Evolutionary conservation across 371 early-diverging fungal species (phyloP).

Genomic region (Capniomyces stellatus): DNA sequence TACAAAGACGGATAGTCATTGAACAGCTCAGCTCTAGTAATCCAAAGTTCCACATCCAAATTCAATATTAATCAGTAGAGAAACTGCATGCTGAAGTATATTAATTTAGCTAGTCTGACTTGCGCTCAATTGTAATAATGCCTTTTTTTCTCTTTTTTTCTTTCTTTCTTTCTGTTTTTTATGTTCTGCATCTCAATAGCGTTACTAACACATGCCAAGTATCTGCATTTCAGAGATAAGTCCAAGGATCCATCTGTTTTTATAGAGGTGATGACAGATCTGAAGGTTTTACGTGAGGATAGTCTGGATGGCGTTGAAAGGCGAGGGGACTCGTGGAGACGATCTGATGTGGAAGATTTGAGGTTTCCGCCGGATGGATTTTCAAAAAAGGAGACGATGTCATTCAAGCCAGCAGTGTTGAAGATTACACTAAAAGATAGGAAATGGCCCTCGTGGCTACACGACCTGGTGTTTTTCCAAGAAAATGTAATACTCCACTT

Average conservation of each 20-base stretch:
- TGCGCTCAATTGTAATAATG: too few relatives aligned
- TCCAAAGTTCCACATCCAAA: too few relatives aligned
- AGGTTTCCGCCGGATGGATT: neutral
- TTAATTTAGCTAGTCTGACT: too few relatives aligned
- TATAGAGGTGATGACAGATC: conserved; percentile 5
- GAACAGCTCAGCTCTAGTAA: neutral
- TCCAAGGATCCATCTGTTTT: neutral
- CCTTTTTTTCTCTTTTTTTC: neutral
- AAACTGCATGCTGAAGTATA: too few relatives aligned
- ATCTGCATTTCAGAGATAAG: neutral
- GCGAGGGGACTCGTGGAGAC: conserved; percentile 11
- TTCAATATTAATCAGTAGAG: too few relatives aligned
- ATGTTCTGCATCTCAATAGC: conserved; percentile 6
- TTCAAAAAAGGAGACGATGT: neutral
- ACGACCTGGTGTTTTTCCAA: conserved; percentile 3
- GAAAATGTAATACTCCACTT: conserved; percentile 4
- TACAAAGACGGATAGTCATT: conserved; percentile 1
- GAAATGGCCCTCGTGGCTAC: conserved; percentile 4
- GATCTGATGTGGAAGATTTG: neutral
- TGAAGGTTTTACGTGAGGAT: conserved; percentile 4
- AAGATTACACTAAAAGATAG: conserved; percentile 2
- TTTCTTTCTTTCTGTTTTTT: neutral
- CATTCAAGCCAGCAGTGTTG: neutral
- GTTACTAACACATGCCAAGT: neutral
- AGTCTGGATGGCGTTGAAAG: conserved; percentile 1